Evolutionary conservation across 805 yeast genomes (phyloP), one percentile per base, ranked within the genome.

Genomic region (Lipomyces spencermartinsiae): DNA sequence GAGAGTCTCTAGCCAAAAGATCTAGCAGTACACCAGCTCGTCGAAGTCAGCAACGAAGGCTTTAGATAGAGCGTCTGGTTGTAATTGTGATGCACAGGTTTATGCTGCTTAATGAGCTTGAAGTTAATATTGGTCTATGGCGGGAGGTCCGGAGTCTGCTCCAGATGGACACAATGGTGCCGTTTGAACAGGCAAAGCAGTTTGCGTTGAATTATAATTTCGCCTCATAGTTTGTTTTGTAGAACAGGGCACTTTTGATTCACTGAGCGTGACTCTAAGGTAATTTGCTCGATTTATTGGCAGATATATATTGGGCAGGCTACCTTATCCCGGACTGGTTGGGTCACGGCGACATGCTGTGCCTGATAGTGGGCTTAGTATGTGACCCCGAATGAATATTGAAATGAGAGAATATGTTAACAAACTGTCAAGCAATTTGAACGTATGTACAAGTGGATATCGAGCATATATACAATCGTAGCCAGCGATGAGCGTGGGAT

Each of bases 1-100:
- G 75, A 39, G 34, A 59, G 58, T 58, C 25, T 10, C 51, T 65
- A 60, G 35, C 37, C n/a, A 49, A 58, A 29, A 16, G 56, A n/a
- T 43, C 49, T 8, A n/a, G n/a, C n/a, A 43, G 49, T 4, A 5
- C 49, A 4, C 49, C 22, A 25, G 29, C 29, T 16, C 49, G 16
- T 19, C 16, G 49, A n/a, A 43, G 22, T 19, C 22, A 12, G 49
- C 43, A 8, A 3, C 49, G 7, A 22, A 43, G 49, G n/a, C n/a
- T 43, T n/a, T 43, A 43, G 22, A 16, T 43, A 43, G 9, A 43
- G n/a, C 10, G 3, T 43, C 7, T 43, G 49, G 49, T 16, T 43
- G 19, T 43, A 43, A 37, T 37, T 37, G 43, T 37, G 29, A 25
- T 25, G 29, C 2, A 25, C 29, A 25, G 29, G 3, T 25, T 25